Evolutionary conservation across 495 filamentous ascomycete species (phyloP), one percentile per base, ranked within the genome.

Genomic region (Trichoderma asperelloides): DNA sequence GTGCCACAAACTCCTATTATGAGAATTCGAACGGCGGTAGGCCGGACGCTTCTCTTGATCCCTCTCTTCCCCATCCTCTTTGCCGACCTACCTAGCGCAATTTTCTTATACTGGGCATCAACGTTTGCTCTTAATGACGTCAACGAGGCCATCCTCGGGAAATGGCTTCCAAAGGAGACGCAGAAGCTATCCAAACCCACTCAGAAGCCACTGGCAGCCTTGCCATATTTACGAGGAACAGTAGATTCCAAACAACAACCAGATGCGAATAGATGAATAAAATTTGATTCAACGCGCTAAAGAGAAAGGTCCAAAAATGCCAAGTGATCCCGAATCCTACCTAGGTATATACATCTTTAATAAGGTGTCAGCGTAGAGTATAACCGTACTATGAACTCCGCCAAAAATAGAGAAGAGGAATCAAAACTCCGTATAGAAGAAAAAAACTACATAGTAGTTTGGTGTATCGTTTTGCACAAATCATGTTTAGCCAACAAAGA

Each of bases 401-500:
- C 23, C 55, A 3, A 15, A 21, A 33, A 27, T 3, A 60, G 25
- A 60, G 11, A 30, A 27, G 23, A 11, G 27, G 11, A 63, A 63
- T 23, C 2, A 63, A 28, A 64, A 65, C 63, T 25, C 63, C 47
- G 65, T 37, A 41, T 25, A 11, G 40, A 43, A 62, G 16, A 57
- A 62, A 62, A 16, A 28, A 67, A 23, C 2, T 16, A 63, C 28
- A n/a, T 49, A 67, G 9, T 7, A 16, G 60, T 5, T 18, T 3
- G 37, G 63, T 45, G 23, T 41, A 64, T 40, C 37, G 33, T 27
- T 21, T 16, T 64, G 63, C 40, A 13, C 63, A 40, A 64, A n/a
- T 60, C 13, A 23, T 18, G 49, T 23, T 79, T 71, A 90, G 55
- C 89, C 89, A 70, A 94, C 73, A 66, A 87, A 84, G 55, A 92